phyloP scores from a whole-genome alignment of 1,284 basidiomycete genomes.

The Ustilago trichophora region DNA sequence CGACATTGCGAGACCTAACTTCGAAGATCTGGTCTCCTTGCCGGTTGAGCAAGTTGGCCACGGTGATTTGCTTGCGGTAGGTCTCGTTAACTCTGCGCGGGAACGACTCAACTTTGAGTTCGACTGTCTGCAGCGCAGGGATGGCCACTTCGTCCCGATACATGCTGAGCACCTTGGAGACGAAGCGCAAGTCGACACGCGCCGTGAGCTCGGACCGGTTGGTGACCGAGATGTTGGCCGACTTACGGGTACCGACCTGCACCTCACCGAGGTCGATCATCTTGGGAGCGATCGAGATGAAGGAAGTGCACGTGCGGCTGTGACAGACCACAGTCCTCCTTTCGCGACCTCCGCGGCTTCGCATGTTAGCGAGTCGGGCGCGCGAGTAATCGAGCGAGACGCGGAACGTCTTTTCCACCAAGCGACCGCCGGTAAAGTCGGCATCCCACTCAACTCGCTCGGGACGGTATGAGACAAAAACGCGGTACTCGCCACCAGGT shows the following conservation, averaged over 20 bases:
- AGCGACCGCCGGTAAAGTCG: conserved; percentile 64
- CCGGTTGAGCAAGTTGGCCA: conserved; percentile 65
- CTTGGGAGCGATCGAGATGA: conserved; percentile 68
- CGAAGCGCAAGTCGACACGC: conserved; percentile 69
- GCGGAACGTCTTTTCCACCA: conserved; percentile 68
- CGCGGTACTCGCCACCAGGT: conserved; percentile 70
- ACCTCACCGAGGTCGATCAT: conserved; percentile 70
- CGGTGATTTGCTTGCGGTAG: conserved; percentile 70
- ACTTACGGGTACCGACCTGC: conserved; percentile 69
- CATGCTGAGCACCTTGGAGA: conserved; percentile 70
- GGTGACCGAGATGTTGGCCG: conserved; percentile 67
- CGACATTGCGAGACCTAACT: conserved; percentile 69
- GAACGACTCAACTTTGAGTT: conserved; percentile 70
- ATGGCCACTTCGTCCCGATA: conserved; percentile 70
- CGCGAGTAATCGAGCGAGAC: conserved; percentile 69
- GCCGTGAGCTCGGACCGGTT: conserved; percentile 69
- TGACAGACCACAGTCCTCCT: conserved; percentile 67
- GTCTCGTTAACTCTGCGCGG: conserved; percentile 70
- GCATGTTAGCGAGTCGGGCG: conserved; percentile 52
- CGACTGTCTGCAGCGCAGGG: conserved; percentile 68
- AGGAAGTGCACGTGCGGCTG: conserved; percentile 69
- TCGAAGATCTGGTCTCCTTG: conserved; percentile 69
- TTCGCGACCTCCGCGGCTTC: conserved; percentile 61
- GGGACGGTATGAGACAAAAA: conserved; percentile 69
- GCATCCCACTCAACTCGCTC: conserved; percentile 61